phyloP scores from a whole-genome alignment of 2,329 filamentous ascomycete genomes.

The Ceratocystis lukuohia region DNA sequence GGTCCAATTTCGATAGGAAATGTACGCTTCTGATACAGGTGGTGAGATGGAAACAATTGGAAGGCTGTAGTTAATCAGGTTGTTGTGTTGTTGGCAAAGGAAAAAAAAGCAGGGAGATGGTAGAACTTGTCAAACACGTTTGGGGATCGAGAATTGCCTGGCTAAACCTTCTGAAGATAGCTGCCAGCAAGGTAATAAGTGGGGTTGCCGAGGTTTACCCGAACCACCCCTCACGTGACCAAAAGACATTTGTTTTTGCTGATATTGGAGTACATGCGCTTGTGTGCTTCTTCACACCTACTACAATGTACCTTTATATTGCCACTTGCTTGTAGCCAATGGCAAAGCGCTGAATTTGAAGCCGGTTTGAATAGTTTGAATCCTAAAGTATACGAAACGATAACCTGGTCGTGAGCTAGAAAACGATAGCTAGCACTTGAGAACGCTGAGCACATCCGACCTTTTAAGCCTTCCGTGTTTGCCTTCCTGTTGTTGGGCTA shows the following conservation, averaged over 20 bases:
- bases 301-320: neutral
- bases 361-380: neutral
- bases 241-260: neutral
- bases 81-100: conserved; percentile 2
- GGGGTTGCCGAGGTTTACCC: neutral
- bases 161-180: neutral
- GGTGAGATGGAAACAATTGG: conserved; percentile 6
- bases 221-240: neutral
- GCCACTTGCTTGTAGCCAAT: neutral
- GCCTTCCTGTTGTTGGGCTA: neutral
- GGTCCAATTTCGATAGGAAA: neutral
- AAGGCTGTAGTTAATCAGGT: neutral
- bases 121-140: conserved; percentile 19
- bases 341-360: neutral
- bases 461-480: neutral
- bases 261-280: neutral
- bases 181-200: conserved; percentile 2
- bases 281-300: neutral
- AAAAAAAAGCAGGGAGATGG: conserved; percentile 15
- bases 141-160: conserved; percentile 8
- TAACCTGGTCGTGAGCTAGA: neutral
- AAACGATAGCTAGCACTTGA: neutral
- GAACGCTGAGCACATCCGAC: neutral
- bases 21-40: neutral
- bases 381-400: neutral